Conservation (phyloP, 805 yeast species). For the Lipomyces orientalis region DNA sequence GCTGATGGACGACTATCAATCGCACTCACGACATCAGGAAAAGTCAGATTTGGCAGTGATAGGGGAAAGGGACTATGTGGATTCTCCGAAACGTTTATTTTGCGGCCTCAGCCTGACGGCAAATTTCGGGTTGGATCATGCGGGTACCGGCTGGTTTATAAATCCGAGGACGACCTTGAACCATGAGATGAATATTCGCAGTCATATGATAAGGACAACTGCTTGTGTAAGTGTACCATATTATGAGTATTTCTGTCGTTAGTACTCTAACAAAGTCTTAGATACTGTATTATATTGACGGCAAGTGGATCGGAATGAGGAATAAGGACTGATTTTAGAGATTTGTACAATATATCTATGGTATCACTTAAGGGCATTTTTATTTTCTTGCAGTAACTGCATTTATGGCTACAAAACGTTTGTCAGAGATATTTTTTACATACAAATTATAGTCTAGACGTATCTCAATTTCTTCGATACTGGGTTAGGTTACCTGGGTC, state of each 20-base stretch:
- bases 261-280: not conserved
- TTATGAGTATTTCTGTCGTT: not conserved
- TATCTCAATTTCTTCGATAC: too few species aligned
- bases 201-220: not conserved
- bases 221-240: not conserved
- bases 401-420: not conserved
- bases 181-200: constrained; percentile 3
- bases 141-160: constrained; percentile 45
- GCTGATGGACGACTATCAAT: constrained; percentile 38
- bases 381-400: not conserved
- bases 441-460: too few species aligned
- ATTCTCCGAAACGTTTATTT: constrained; percentile 41
- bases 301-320: not conserved
- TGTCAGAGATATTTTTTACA: not conserved
- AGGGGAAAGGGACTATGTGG: constrained; percentile 43
- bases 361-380: not conserved
- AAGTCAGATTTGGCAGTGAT: constrained; percentile 46
- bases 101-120: constrained; percentile 38
- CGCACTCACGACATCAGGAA: constrained; percentile 46
- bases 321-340: not conserved
- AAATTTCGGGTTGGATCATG: constrained; percentile 41
- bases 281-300: not conserved
- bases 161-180: constrained; percentile 41
- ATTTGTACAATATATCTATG: not conserved
- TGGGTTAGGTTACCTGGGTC: not conserved